Percentiles rank a stretch among this genome's conserved stretches.
Evolutionary conservation across 768 basidiomycete genomes (phyloP).

Genomic region (Strobilomyces confusus): DNA sequence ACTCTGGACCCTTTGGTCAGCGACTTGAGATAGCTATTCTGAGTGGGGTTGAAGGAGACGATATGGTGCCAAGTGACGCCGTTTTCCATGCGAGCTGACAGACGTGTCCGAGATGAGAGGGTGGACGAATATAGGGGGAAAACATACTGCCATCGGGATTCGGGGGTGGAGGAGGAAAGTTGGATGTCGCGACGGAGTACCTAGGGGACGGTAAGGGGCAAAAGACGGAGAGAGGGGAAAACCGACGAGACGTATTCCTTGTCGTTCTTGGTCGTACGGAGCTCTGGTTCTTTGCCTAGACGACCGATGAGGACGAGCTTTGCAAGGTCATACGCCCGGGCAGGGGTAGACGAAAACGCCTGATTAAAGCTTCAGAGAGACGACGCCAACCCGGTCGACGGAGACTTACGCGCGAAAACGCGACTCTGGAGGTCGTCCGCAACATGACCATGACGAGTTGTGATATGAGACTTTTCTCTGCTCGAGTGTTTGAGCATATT

Average conservation of each 20-base stretch:
- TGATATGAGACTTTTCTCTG: too few species aligned
- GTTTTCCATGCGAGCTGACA: conserved; percentile 48
- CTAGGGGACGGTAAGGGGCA: conserved; percentile 33
- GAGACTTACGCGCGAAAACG: conserved; percentile 45
- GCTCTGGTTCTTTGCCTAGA: conserved; percentile 67
- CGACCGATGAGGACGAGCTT: conserved; percentile 77
- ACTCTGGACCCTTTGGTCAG: conserved; percentile 71
- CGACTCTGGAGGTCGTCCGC: conserved; percentile 41
- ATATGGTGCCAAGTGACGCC: conserved; percentile 74
- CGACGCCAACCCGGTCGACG: background rate
- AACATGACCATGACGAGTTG: conserved; percentile 59
- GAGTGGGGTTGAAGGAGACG: conserved; percentile 60
- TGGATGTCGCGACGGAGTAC: conserved; percentile 74
- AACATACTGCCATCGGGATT: conserved; percentile 59
- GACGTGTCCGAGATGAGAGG: background rate
- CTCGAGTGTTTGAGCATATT: conserved; percentile 18
- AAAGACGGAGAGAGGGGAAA: background rate
- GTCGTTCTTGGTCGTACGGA: conserved; percentile 62
- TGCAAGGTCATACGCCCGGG: conserved; percentile 59
- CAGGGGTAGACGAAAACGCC: conserved; percentile 61
- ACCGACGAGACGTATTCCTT: conserved; percentile 77
- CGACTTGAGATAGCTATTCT: conserved; percentile 62
- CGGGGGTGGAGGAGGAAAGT: conserved; percentile 52
- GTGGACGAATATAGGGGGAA: background rate
- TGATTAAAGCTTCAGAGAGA: conserved; percentile 21